Evolutionary conservation across 106 monocot species (phyloP), one percentile per base, ranked within the genome.

Genomic region (Dioscorea zingiberensis): DNA sequence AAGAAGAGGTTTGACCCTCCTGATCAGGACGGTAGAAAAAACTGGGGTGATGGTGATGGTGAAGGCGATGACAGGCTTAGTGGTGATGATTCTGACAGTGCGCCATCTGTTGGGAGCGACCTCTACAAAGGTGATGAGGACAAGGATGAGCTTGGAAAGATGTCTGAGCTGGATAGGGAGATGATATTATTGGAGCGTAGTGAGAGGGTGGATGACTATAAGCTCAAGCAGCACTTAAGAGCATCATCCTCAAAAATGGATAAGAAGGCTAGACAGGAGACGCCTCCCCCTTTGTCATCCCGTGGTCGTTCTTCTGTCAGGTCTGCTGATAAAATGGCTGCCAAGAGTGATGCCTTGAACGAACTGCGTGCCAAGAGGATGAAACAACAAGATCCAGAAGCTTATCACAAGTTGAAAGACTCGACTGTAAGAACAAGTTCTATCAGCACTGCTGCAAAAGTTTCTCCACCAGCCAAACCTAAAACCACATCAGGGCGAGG

Each of bases 41-140:
- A 65, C 55, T 67, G 74, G 58, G 59, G 53, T 38, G 46, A 68
- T 17, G 79, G 73, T 58, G 67, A 64, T 18, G 77, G 65, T 4
- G 73, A 76, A 7, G 66, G 66, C 28, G 81, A 81, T 28, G 81
- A 72, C 23, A 46, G 67, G 27, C 77, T 63, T 1, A 82, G 81
- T 32, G 82, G 71, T 18, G 73, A 85, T 53, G 90, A 86, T 27
- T 90, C 85, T 7, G 90, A 94, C 59, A 90, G 84, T 32, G 85
- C 73, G 5, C 81, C 74, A 53, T 90, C 90, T 4, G 69, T 90
- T 10, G 94, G 94, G 12, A 90, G 90, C 29, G 90, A 94, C 54
- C 82, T 94, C 13, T 94, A 94, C 75, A 90, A 82, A 67, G 87
- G 85, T 66, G 90, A 94, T 47, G 87, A 76, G 16, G 94, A 90